Base-by-base conservation (phyloP, 768 basidiomycete species). In the Trametes cubensis region DNA sequence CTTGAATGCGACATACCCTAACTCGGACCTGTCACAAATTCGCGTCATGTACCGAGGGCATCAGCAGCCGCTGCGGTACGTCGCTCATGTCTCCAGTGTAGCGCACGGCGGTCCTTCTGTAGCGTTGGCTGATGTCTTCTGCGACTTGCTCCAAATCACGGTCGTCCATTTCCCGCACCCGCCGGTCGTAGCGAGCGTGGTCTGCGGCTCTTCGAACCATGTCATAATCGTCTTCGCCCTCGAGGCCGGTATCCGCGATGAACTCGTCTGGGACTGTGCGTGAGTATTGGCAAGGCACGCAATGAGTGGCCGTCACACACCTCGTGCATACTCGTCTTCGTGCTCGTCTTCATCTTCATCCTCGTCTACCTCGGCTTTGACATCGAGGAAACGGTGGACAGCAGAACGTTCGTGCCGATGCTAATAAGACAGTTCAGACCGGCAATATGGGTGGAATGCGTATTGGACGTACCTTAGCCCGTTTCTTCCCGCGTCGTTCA, bases 11-110 rank as follows among this genome's bases (percentile, higher is more conserved):
- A 75, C 80, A 53, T 69, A 92, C 94, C 85, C 94, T 94, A 67
- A 95, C 94, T 68, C 92, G 83, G 58, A 98, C 86, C 78, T 95
- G 94, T 95, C 95, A 99, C 61, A 99, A 77, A 72, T 86, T 95
- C 13, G 96, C 91, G 73, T 99, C 97, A 56, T 96, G 90, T 0
- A 97, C 94, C 3, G 91, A 93, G 20, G 97, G 97, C 95, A 99
- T 98, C 20, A 98, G 81, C 57, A 98, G 75, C 17, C 94, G 82
- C 70, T 98, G 95, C 1, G 97, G 95, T 25, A 97, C 86, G 65
- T 92, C 89, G 66, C 93, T 96, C 85, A 92, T 89, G 73, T 96
- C 94, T 28, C 94, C 94, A 20, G 90, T 87, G 70, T 94, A 96
- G 45, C 88, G 86, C 54, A 85, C 83, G 3, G 86, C 83, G 23